phyloP scores from a whole-genome alignment of 768 basidiomycete genomes.

The Gelatoporia subvermispora region DNA sequence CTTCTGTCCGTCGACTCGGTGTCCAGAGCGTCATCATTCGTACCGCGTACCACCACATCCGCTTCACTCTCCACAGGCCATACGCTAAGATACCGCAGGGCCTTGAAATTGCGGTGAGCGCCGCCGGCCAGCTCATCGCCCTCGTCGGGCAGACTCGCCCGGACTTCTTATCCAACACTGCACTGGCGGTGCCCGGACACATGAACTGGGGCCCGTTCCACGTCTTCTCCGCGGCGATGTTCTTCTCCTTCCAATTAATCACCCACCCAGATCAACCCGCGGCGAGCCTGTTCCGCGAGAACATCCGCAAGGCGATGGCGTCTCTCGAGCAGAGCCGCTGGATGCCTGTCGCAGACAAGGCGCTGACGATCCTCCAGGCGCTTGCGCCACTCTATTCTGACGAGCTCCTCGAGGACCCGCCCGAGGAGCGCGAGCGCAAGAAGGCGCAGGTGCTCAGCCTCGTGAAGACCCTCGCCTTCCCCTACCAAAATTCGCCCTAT shows the following conservation, averaged over 20 bases:
- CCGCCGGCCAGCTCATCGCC: constrained; percentile 74
- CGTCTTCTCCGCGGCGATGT: constrained; percentile 83
- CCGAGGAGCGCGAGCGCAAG: constrained; percentile 52
- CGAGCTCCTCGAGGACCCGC: constrained; percentile 48
- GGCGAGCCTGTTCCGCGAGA: constrained; percentile 69
- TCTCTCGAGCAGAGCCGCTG: constrained; percentile 65
- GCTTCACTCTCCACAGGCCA: constrained; percentile 79
- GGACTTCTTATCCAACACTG: constrained; percentile 58
- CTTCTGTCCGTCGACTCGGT: constrained; percentile 58
- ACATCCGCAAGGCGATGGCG: constrained; percentile 63
- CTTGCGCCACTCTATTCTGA: constrained; percentile 70
- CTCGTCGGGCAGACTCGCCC: constrained; percentile 73
- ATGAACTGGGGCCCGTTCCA: constrained; percentile 84
- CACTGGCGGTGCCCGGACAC: constrained; percentile 69
- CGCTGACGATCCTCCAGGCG: constrained; percentile 62
- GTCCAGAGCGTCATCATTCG: constrained; percentile 81
- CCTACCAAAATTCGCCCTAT: constrained; percentile 68
- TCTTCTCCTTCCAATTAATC: constrained; percentile 87
- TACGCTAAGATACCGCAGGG: constrained; percentile 48
- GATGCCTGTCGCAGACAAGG: constrained; percentile 69
- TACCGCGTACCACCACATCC: constrained; percentile 74
- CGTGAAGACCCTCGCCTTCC: constrained; percentile 75
- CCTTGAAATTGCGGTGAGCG: constrained; percentile 68
- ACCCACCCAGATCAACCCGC: constrained; percentile 77
- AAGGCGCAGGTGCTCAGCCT: constrained; percentile 57